Conservation (phyloP, 2,329 filamentous ascomycete species). For the Xylariaceae sp. region DNA sequence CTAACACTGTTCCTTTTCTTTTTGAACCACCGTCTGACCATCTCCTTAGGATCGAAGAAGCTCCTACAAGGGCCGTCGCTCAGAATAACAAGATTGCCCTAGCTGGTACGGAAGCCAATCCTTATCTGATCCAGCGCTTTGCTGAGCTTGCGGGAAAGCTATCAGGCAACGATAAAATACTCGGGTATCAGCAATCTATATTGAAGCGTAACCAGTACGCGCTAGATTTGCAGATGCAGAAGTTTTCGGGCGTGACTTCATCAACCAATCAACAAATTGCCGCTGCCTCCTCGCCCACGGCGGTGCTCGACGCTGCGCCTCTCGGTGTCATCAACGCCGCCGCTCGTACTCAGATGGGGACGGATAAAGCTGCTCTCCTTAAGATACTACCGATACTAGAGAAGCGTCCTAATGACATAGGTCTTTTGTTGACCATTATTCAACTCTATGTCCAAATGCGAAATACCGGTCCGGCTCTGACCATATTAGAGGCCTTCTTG, state of each 20-base stretch:
- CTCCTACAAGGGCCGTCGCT: constrained; percentile 59
- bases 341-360: constrained; percentile 59
- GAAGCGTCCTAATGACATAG: constrained; percentile 71
- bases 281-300: constrained; percentile 25
- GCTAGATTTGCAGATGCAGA: constrained; percentile 60
- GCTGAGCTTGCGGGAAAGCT: constrained; percentile 49
- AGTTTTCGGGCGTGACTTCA: constrained; percentile 55
- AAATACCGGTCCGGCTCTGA: constrained; percentile 67
- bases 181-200: constrained; percentile 62
- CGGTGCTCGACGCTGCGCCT: constrained; percentile 33
- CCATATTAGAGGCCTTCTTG: constrained; percentile 71
- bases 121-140: constrained; percentile 60
- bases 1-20: background rate
- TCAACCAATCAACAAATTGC: constrained; percentile 41
- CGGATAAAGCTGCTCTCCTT: constrained; percentile 63
- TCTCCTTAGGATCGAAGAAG: constrained; percentile 54
- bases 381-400: constrained; percentile 64
- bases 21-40: constrained; percentile 7
- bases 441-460: constrained; percentile 72
- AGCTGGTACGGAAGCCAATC: constrained; percentile 47
- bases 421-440: constrained; percentile 70
- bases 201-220: constrained; percentile 59
- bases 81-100: constrained; percentile 55
- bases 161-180: constrained; percentile 58
- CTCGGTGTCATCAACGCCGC: constrained; percentile 60